Conservation (phyloP, 371 early-diverging fungal species). For the Capillidium heterosporum region DNA sequence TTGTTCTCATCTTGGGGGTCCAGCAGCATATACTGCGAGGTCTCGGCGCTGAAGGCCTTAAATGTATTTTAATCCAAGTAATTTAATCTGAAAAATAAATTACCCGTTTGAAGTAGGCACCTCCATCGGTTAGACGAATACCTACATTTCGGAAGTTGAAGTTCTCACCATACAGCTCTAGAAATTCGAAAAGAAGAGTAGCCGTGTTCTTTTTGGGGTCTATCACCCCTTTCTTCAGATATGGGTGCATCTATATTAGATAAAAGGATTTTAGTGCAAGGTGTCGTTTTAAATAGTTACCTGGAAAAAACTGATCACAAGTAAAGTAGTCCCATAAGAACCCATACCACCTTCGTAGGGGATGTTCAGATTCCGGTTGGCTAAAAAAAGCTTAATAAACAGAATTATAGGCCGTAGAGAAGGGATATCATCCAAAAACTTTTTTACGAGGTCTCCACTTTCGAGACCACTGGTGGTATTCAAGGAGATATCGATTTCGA, state of each 20-base stretch:
- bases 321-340: slow-evolving; percentile 70
- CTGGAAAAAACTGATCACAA: slow-evolving; percentile 75
- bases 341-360: slow-evolving; percentile 87
- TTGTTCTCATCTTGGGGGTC: slow-evolving; percentile 2
- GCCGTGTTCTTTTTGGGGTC: slow-evolving; percentile 66
- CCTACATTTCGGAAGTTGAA: slow-evolving; percentile 57
- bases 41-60: neutral
- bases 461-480: slow-evolving; percentile 49
- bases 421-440: slow-evolving; percentile 28
- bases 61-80: neutral
- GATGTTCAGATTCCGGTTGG: slow-evolving; percentile 61
- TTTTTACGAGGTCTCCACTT: slow-evolving; percentile 34
- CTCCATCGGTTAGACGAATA: slow-evolving; percentile 32
- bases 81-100: neutral
- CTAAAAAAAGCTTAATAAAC: slow-evolving; percentile 68
- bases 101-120: slow-evolving; percentile 19
- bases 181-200: slow-evolving; percentile 78
- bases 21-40: neutral
- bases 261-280: neutral
- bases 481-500: slow-evolving; percentile 69
- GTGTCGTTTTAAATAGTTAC: slow-evolving; percentile 8
- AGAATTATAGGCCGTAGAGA: slow-evolving; percentile 48
- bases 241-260: slow-evolving; percentile 55
- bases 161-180: slow-evolving; percentile 79
- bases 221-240: slow-evolving; percentile 40